Conservation (phyloP, 371 early-diverging fungal genomes). For the Umbelopsis sp. region DNA sequence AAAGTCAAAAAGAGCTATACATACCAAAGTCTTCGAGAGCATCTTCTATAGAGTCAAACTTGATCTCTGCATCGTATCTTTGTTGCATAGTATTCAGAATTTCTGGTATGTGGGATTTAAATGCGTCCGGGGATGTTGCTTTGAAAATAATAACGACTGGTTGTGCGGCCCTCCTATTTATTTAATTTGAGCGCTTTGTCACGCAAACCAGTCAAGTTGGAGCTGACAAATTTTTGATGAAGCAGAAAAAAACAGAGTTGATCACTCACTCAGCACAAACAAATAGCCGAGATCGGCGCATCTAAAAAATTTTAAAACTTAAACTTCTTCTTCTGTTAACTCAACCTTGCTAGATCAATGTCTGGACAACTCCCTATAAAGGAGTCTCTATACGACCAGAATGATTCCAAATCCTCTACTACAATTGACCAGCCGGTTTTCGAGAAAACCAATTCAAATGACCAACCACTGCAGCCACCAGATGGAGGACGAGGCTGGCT, state of each 20-base stretch:
- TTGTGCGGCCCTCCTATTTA: neutral
- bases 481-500: constrained; percentile 52
- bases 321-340: neutral
- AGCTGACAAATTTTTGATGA: constrained; percentile 19
- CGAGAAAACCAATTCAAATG: neutral
- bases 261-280: neutral
- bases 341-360: neutral
- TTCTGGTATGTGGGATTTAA: neutral
- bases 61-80: constrained; percentile 23
- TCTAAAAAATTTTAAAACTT: neutral
- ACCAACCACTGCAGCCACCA: constrained; percentile 25
- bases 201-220: neutral
- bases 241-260: neutral
- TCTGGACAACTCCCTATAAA: neutral
- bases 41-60: constrained; percentile 40
- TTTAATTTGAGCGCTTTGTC: constrained; percentile 1
- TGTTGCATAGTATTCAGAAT: constrained; percentile 18
- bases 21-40: constrained; percentile 38
- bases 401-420: neutral
- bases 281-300: neutral
- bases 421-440: neutral
- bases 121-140: neutral
- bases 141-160: neutral
- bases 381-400: neutral
- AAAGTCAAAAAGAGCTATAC: neutral